phyloP scores from a whole-genome alignment of 148 eudicot species.

The Heliamphora exappendiculata region DNA sequence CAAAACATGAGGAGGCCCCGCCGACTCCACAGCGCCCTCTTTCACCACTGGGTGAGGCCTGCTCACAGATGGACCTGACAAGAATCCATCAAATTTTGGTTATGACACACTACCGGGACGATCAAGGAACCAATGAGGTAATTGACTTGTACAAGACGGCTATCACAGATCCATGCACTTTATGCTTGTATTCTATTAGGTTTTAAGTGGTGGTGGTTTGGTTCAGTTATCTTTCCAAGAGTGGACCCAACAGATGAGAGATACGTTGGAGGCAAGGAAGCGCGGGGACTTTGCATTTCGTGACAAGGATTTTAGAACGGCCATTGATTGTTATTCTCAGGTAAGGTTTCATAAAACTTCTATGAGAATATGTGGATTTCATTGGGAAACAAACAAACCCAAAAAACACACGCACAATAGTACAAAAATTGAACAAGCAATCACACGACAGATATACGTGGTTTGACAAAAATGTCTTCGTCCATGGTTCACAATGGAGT shows the following conservation, averaged over 20 bases:
- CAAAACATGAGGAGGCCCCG: slow-evolving; percentile 66
- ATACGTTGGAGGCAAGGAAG: slow-evolving; percentile 77
- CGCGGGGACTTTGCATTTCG: slow-evolving; percentile 80
- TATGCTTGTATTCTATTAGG: background rate
- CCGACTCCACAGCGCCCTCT: slow-evolving; percentile 62
- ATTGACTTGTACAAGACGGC: background rate
- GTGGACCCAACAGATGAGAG: slow-evolving; percentile 96
- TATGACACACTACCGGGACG: slow-evolving; percentile 63
- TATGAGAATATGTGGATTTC: background rate
- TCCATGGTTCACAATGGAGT: too few relatives aligned
- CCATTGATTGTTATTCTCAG: slow-evolving; percentile 80
- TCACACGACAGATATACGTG: too few relatives aligned
- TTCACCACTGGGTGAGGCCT: slow-evolving; percentile 87
- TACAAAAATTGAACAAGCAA: too few relatives aligned
- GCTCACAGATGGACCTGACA: slow-evolving; percentile 85
- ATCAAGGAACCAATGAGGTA: slow-evolving; percentile 96
- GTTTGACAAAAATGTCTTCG: too few relatives aligned
- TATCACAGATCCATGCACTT: background rate
- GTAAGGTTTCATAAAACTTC: slow-evolving; percentile 18
- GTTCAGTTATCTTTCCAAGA: slow-evolving; percentile 84
- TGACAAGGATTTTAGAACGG: slow-evolving; percentile 75
- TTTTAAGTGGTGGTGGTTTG: background rate
- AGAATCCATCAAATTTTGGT: slow-evolving; percentile 78
- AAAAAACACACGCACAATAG: too few relatives aligned
- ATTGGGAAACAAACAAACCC: too few relatives aligned